phyloP scores from a whole-genome alignment of 1,139 yeast genomes.

The Lodderomyces theae region DNA sequence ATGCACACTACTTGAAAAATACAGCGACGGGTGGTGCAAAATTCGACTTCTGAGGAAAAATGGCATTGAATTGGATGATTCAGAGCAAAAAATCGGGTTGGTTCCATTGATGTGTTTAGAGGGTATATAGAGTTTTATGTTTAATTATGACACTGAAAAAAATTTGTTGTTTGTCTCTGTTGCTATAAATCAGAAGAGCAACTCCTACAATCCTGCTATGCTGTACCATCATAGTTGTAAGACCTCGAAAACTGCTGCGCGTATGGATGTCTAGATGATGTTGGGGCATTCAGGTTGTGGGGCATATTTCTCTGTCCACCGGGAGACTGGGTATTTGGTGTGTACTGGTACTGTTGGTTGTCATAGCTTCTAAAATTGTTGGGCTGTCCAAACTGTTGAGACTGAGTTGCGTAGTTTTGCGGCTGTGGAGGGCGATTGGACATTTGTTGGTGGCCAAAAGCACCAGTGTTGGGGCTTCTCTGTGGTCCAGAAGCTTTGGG shows the following conservation, averaged over 20 bases:
- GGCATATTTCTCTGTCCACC: conserved; percentile 1
- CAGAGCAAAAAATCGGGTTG: conserved; percentile 25
- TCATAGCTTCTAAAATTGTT: conserved; percentile 13
- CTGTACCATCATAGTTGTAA: background rate
- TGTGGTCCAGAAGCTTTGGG: background rate
- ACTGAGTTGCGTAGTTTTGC: conserved; percentile 4
- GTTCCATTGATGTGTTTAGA: conserved; percentile 35
- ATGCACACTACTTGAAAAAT: conserved; percentile 26
- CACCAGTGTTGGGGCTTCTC: background rate
- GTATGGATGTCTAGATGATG: conserved; percentile 11
- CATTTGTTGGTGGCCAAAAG: conserved; percentile 3
- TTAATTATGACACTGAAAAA: too few relatives aligned
- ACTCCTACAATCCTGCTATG: too few relatives aligned
- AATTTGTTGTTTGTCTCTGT: background rate
- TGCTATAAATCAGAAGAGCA: too few relatives aligned
- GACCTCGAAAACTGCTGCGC: conserved; percentile 9
- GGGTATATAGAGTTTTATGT: conserved; percentile 11
- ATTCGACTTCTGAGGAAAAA: conserved; percentile 18
- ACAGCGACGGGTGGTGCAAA: conserved; percentile 43
- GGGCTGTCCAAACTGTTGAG: conserved; percentile 1
- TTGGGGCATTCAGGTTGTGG: conserved; percentile 7
- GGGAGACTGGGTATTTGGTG: conserved; percentile 1
- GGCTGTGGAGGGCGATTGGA: conserved; percentile 6
- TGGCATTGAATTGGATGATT: conserved; percentile 5
- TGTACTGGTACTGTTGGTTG: conserved; percentile 15